phyloP scores from a whole-genome alignment of 2,329 filamentous ascomycete species.

The Calonectria honghensis region DNA sequence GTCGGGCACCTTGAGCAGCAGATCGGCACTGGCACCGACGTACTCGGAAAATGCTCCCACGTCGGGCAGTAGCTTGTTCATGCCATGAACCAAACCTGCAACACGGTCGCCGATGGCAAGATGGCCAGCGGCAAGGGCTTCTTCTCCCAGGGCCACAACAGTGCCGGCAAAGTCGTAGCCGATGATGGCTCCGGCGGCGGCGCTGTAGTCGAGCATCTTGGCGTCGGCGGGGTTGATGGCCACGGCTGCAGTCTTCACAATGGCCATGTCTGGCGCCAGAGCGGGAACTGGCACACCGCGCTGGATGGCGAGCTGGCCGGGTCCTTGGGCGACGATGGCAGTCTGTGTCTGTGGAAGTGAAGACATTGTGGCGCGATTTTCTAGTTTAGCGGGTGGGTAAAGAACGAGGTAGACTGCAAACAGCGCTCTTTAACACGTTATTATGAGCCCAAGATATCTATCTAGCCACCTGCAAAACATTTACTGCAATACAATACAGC shows the following conservation, averaged over 20 bases:
- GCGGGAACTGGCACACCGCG: background rate
- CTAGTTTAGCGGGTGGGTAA: background rate
- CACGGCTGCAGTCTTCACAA: slow-evolving; percentile 47
- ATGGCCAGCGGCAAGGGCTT: background rate
- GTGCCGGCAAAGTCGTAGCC: slow-evolving; percentile 61
- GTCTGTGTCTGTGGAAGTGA: background rate
- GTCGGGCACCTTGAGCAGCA: background rate
- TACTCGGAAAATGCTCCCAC: background rate
- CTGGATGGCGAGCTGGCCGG: background rate
- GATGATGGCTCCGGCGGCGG: slow-evolving; percentile 54
- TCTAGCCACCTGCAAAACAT: background rate
- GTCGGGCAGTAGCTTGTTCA: background rate
- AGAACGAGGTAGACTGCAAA: background rate
- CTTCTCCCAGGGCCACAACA: background rate
- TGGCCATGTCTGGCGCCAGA: background rate
- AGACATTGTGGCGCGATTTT: background rate
- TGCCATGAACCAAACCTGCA: background rate
- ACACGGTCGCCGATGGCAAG: background rate
- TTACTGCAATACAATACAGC: background rate
- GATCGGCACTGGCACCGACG: background rate
- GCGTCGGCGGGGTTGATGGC: slow-evolving; percentile 61
- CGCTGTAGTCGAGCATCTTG: slow-evolving; percentile 54
- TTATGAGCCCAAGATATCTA: background rate
- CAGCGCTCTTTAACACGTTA: background rate
- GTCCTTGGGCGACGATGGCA: background rate